Evolutionary conservation across 1,139 yeast genomes (phyloP), one percentile per base, ranked within the genome.

Genomic region (Scheffersomyces cryptocercus): DNA sequence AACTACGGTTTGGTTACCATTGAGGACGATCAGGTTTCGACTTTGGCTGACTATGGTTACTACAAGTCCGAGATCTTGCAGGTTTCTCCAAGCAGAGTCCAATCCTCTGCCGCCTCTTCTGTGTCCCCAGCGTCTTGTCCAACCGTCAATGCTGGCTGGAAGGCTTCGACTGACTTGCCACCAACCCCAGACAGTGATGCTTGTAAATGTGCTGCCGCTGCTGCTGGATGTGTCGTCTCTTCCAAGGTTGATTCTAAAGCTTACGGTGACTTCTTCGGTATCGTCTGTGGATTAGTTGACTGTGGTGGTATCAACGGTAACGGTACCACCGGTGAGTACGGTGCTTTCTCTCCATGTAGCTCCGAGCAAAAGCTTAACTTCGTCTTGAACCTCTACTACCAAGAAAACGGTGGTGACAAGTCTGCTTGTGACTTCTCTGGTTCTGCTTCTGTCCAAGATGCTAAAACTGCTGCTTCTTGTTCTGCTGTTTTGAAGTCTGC

Each of bases 1-100:
- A 68, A 85, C 54, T 88, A 85, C 61, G 96, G 96, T 51, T 82
- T 88, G 47, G 96, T 88, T 44, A 59, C 82, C 39, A 70, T 83
- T 47, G 62, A 60, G 28, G 68, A 62, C 39, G 68, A 69, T 45
- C 70, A 66, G 51, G 75, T 70, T 36, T 64, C 65, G 32, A 73
- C 78, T 36, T 59, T 73, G 57, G 69, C 66, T 46, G 76, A 78
- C 51, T 82, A 84, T 68, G 54, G 52, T 47, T 61, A 71, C 65
- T 72, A 68, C 49, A 68, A 81, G 41, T 88, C 88, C 55, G 69
- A 88, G 62, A 72, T 87, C 43, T 71, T 78, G 43, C 64, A 78
- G 34, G 64, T 81, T 41, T 56, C 79, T 51, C 79, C 88, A 26
- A 31, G 24, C 11, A 14, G 24, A 10, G 12, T 8, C 11, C 73